A percentile compares a stretch with the other conserved stretches of the same genome.
These are phyloP conservation scores for Panicum virgatum DNA, from an alignment of 202 grass and related monocot genomes.

Conservation along the genomic window DNA sequence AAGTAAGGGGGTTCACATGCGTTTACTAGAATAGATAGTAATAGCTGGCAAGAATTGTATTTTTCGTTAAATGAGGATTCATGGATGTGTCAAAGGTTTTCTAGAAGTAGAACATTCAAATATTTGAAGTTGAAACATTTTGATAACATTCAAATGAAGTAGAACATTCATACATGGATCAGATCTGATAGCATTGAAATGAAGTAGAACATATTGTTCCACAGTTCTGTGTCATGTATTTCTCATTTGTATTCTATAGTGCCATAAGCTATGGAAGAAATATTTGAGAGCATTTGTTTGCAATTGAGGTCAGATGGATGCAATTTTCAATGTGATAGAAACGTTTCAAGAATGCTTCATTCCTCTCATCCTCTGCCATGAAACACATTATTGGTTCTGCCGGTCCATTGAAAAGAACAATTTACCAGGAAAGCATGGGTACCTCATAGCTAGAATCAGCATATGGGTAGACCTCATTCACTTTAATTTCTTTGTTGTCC, in stretches of 20 bases:
- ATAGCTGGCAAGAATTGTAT: background rate
- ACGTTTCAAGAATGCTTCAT: conserved; percentile 11
- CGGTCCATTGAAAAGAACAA: background rate
- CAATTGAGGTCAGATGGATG: conserved; percentile 1
- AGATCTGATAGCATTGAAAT: background rate
- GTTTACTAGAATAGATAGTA: background rate
- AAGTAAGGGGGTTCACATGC: background rate
- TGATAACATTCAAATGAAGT: background rate
- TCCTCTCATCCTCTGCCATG: background rate
- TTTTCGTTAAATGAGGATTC: background rate
- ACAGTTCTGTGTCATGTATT: background rate
- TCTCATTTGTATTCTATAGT: conserved; percentile 7
- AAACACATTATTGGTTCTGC: background rate
- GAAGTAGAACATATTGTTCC: background rate
- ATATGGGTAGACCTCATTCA: background rate
- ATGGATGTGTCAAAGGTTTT: background rate
- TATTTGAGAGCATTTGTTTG: background rate
- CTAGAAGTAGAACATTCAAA: background rate
- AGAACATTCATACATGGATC: no score
- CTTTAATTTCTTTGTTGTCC: background rate
- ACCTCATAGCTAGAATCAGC: background rate
- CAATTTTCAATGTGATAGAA: conserved; percentile 27
- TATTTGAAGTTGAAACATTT: no score
- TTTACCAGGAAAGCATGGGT: background rate
- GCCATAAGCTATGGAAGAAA: background rate